These are phyloP conservation scores for Apocynum venetum DNA, from an alignment of 257 asterid species.

Conservation along the genomic window DNA sequence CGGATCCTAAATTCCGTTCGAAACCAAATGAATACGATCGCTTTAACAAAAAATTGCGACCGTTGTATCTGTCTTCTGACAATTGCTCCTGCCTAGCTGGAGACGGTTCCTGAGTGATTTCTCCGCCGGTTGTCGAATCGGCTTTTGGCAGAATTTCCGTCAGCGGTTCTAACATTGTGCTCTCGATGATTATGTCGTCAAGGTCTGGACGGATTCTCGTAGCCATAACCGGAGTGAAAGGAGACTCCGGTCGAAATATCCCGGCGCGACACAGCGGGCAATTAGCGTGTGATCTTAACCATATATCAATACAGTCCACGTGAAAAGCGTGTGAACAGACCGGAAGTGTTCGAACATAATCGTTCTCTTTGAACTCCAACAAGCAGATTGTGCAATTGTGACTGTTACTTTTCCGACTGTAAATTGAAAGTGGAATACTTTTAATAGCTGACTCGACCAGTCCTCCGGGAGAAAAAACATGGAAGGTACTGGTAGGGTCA, in stretches of 20 bases:
- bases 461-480: slow-evolving; percentile 80
- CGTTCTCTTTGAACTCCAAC: slow-evolving; percentile 73
- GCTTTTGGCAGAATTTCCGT: slow-evolving; percentile 48
- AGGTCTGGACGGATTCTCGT: slow-evolving; percentile 81
- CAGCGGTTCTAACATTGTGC: slow-evolving; percentile 52
- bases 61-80: slow-evolving; percentile 57
- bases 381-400: slow-evolving; percentile 88
- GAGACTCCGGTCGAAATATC: slow-evolving; percentile 69
- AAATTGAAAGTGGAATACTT: slow-evolving; percentile 73
- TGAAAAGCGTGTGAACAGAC: slow-evolving; percentile 80
- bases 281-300: slow-evolving; percentile 94
- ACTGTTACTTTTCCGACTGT: slow-evolving; percentile 51
- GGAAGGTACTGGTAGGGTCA: slow-evolving; percentile 56
- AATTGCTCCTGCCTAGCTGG: slow-evolving; percentile 49
- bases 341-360: slow-evolving; percentile 86
- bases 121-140: slow-evolving; percentile 32
- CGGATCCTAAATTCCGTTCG: slow-evolving; percentile 84
- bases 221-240: slow-evolving; percentile 86
- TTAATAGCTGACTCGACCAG: slow-evolving; percentile 82
- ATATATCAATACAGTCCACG: slow-evolving; percentile 90
- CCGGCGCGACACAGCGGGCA: slow-evolving; percentile 95
- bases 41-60: slow-evolving; percentile 70
- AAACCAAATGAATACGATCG: slow-evolving; percentile 92
- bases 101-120: slow-evolving; percentile 54
- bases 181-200: slow-evolving; percentile 64